Evolutionary conservation across 805 yeast species (phyloP).

Genomic region (Zygoascus tannicola): DNA sequence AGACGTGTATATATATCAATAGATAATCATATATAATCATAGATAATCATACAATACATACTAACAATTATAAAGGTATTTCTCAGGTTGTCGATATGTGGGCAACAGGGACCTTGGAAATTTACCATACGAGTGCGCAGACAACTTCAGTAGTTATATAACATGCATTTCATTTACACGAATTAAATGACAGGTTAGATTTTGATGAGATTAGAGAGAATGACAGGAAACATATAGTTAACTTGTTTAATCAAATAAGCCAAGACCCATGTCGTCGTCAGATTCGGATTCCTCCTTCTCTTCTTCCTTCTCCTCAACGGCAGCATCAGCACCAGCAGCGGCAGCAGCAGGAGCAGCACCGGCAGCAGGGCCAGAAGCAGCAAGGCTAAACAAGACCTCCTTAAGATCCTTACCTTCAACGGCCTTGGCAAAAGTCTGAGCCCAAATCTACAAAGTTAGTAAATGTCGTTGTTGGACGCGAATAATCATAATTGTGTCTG

Average conservation of each 20-base stretch:
- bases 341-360: slow-evolving; percentile 54
- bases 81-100: too few species aligned
- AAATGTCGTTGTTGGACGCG: not conserved
- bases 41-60: too few species aligned
- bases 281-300: slow-evolving; percentile 43
- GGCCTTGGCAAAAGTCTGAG: slow-evolving; percentile 83
- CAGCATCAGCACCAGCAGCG: slow-evolving; percentile 55
- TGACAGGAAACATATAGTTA: not conserved
- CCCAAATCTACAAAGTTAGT: slow-evolving; percentile 47
- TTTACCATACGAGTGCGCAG: too few species aligned
- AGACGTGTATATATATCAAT: too few species aligned
- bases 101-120: too few species aligned
- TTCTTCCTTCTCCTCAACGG: slow-evolving; percentile 51
- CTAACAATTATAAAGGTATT: too few species aligned
- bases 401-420: slow-evolving; percentile 78
- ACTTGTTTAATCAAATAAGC: slow-evolving; percentile 70
- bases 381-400: slow-evolving; percentile 60
- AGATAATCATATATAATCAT: too few species aligned
- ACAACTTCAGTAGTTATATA: not conserved
- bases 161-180: not conserved
- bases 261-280: slow-evolving; percentile 84
- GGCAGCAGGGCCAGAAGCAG: slow-evolving; percentile 65
- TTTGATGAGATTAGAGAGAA: not conserved
- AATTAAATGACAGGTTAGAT: not conserved
- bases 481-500: not conserved